phyloP scores from a whole-genome alignment of 2,329 filamentous ascomycete genomes.

The Diaporthe helianthi region DNA sequence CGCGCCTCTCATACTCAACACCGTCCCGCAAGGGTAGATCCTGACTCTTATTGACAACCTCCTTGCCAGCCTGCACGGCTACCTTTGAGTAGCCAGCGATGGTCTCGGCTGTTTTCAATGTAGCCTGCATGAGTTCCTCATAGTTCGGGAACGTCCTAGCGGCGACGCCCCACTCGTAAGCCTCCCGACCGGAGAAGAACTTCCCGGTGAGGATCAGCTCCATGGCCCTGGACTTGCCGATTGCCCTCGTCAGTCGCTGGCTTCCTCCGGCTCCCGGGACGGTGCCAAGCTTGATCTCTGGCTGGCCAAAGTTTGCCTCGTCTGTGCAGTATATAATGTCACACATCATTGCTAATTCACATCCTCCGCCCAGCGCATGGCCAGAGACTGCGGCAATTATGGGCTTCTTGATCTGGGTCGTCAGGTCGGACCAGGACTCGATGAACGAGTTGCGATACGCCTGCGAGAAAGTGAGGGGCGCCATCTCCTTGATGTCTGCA shows the following conservation, averaged over 20 bases:
- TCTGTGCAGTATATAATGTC: conserved; percentile 92
- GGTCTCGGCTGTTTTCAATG: conserved; percentile 83
- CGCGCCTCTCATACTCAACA: conserved; percentile 89
- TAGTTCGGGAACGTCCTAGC: conserved; percentile 81
- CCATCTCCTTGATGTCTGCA: conserved; percentile 99
- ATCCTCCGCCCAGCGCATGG: conserved; percentile 92
- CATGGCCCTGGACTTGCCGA: conserved; percentile 89
- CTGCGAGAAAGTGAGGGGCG: conserved; percentile 83
- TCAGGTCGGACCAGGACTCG: conserved; percentile 88
- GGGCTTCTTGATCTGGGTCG: conserved; percentile 87
- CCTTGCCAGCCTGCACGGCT: conserved; percentile 89
- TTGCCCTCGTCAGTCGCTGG: conserved; percentile 82
- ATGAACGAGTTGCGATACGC: conserved; percentile 94
- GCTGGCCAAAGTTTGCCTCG: conserved; percentile 90
- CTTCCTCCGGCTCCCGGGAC: conserved; percentile 92
- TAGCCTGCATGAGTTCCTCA: conserved; percentile 81
- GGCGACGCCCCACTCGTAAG: conserved; percentile 89
- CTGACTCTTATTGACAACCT: conserved; percentile 99
- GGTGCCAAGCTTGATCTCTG: conserved; percentile 93
- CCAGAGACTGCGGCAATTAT: conserved; percentile 94
- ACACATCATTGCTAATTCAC: conserved; percentile 97
- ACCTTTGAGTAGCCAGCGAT: conserved; percentile 88
- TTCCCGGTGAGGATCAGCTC: conserved; percentile 88
- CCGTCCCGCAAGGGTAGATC: conserved; percentile 87
- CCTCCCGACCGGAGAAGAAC: conserved; percentile 83